Conservation (phyloP, 2,329 filamentous ascomycete genomes). For the Clonostachys solani region DNA sequence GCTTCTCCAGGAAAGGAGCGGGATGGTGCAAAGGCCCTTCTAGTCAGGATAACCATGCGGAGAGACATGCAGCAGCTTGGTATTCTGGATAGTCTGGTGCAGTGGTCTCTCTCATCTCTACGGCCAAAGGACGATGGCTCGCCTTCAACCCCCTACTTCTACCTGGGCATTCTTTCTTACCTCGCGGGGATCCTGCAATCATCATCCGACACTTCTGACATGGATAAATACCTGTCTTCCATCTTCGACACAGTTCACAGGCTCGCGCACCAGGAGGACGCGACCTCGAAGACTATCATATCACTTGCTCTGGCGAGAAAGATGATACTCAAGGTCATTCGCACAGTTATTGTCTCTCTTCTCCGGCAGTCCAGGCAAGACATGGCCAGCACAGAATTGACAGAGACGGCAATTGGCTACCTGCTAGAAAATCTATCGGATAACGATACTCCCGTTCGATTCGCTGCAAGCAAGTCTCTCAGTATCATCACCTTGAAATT, state of each 20-base stretch:
- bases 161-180: slow-evolving; percentile 76
- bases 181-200: slow-evolving; percentile 67
- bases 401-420: slow-evolving; percentile 80
- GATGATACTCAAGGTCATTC: slow-evolving; percentile 77
- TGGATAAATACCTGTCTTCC: slow-evolving; percentile 59
- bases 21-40: slow-evolving; percentile 77
- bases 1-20: slow-evolving; percentile 78
- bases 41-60: slow-evolving; percentile 78
- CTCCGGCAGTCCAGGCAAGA: slow-evolving; percentile 46
- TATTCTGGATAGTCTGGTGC: slow-evolving; percentile 62
- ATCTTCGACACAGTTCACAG: slow-evolving; percentile 64
- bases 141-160: slow-evolving; percentile 61
- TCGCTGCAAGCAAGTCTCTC: slow-evolving; percentile 88
- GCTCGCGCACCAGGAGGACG: slow-evolving; percentile 47
- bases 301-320: slow-evolving; percentile 79
- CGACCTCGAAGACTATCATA: slow-evolving; percentile 48
- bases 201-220: slow-evolving; percentile 69
- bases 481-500: slow-evolving; percentile 82
- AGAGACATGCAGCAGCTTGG: slow-evolving; percentile 82
- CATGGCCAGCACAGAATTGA: slow-evolving; percentile 42
- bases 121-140: slow-evolving; percentile 30
- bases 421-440: slow-evolving; percentile 77
- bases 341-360: slow-evolving; percentile 66
- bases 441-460: slow-evolving; percentile 84
- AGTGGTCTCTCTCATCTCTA: slow-evolving; percentile 66